A percentile compares a stretch with the other conserved stretches of the same genome.
Conservation (phyloP, 2,329 filamentous ascomycete species). For the Colletotrichum liaoningense region DNA sequence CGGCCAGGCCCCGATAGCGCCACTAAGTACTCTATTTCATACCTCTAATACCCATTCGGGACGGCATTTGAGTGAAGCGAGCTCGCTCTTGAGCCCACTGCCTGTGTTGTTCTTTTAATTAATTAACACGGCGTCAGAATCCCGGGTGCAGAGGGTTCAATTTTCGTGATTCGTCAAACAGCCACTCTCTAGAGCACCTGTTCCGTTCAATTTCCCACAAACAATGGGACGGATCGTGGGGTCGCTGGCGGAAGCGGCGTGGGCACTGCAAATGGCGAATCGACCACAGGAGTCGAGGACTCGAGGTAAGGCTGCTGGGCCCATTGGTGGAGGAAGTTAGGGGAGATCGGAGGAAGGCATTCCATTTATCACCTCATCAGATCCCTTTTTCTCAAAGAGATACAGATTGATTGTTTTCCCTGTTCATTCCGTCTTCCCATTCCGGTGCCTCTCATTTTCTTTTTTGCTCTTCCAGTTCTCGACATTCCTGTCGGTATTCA, state of each 20-base stretch:
- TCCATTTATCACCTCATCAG: neutral
- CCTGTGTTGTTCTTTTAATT: conserved; percentile 14
- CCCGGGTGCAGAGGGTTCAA: neutral
- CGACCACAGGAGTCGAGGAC: neutral
- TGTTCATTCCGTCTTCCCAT: neutral
- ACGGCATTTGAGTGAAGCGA: conserved; percentile 12
- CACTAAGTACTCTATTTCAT: conserved; percentile 17
- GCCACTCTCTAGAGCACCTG: conserved; percentile 6
- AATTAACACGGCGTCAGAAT: conserved; percentile 17
- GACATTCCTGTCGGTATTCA: conserved; percentile 8
- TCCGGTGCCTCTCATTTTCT: neutral
- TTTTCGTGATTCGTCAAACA: conserved; percentile 3
- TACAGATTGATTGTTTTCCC: too few relatives aligned
- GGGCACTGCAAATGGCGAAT: neutral
- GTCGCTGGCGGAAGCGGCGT: neutral
- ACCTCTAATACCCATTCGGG: conserved; percentile 12
- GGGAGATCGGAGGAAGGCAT: neutral
- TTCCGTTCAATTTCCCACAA: conserved; percentile 20
- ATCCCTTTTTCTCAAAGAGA: neutral
- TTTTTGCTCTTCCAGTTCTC: neutral
- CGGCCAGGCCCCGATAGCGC: conserved; percentile 25
- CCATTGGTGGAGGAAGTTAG: neutral
- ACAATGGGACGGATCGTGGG: conserved; percentile 22
- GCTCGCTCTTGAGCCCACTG: neutral
- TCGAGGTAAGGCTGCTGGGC: neutral